Conservation (phyloP, 1,284 basidiomycete genomes). For the Fomitopsis pinicola region DNA sequence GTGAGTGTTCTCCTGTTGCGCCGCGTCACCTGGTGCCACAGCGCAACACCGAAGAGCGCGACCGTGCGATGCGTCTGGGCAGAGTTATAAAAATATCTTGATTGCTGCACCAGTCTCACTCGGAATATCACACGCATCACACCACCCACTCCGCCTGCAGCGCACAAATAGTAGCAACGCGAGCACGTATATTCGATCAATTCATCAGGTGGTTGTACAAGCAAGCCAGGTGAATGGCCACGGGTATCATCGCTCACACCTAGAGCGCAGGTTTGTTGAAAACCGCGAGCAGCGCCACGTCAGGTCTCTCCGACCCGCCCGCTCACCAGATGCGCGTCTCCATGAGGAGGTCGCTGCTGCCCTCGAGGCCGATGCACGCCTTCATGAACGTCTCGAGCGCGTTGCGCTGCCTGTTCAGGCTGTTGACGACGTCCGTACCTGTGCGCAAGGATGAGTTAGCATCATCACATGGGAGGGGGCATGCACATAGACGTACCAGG, state of each 20-base stretch:
- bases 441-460: not conserved
- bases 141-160: no score
- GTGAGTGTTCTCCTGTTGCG: no score
- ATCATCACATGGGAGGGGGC: not conserved
- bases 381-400: conserved; percentile 92
- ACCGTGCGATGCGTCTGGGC: no score
- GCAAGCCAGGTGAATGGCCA: not conserved
- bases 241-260: not conserved
- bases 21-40: no score
- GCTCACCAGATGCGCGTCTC: conserved; percentile 83
- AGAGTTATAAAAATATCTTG: no score
- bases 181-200: not conserved
- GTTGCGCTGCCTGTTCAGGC: conserved; percentile 90
- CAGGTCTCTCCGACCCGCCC: not conserved
- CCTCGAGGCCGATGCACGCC: conserved; percentile 88
- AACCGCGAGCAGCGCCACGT: not conserved
- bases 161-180: not conserved
- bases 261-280: not conserved
- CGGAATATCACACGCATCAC: no score
- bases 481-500: conserved; percentile 50
- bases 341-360: conserved; percentile 76
- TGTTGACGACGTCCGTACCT: conserved; percentile 92
- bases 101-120: no score
- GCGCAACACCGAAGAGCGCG: no score
- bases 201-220: not conserved